These are phyloP conservation scores for Adansonia gregorii DNA, from an alignment of 441 rosid genomes.

Conservation along the genomic window DNA sequence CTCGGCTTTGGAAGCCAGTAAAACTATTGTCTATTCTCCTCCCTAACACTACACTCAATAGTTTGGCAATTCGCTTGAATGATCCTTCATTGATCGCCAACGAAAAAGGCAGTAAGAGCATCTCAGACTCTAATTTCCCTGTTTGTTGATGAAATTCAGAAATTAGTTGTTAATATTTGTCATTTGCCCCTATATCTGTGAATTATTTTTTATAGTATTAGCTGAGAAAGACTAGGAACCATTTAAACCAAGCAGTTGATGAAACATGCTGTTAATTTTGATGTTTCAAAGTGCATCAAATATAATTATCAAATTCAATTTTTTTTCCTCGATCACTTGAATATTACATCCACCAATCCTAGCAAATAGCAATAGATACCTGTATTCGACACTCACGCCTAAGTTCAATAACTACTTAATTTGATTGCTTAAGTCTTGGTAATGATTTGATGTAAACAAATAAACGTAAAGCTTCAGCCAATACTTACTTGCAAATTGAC, in stretches of 20 bases:
- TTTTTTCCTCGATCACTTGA: too few relatives aligned
- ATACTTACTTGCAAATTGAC: background rate
- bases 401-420: background rate
- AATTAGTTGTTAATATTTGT: too few relatives aligned
- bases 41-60: background rate
- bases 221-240: background rate
- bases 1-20: background rate
- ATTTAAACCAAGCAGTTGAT: conserved; percentile 1
- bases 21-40: background rate
- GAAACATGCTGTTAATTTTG: background rate
- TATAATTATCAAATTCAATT: too few relatives aligned
- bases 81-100: background rate
- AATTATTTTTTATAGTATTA: too few relatives aligned
- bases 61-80: background rate
- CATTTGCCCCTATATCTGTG: too few relatives aligned
- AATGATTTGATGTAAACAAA: background rate
- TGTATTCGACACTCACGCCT: too few relatives aligned
- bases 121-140: background rate
- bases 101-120: background rate
- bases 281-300: background rate
- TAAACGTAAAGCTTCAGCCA: background rate
- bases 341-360: background rate
- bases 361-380: background rate
- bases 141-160: background rate
- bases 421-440: background rate